phyloP scores from a whole-genome alignment of 169 alveolate species.

The Cryptosporidium viatorum region DNA sequence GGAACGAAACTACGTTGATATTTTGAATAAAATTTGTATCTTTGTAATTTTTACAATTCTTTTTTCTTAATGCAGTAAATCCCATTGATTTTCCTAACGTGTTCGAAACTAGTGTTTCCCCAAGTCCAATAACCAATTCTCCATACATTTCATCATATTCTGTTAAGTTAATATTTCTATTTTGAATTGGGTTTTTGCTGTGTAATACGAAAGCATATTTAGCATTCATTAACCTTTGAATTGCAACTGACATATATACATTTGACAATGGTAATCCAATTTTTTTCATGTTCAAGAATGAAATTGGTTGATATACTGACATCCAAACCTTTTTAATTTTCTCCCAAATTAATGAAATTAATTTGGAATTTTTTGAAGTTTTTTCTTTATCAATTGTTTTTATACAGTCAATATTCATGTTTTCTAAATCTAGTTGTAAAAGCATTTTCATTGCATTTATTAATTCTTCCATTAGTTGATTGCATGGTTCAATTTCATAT shows the following conservation, averaged over 20 bases:
- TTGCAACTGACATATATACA: conserved; percentile 83
- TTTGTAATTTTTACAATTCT: conserved; percentile 41
- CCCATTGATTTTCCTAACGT: conserved; percentile 89
- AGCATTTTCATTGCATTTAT: conserved; percentile 72
- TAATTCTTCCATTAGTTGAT: conserved; percentile 72
- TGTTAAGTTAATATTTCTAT: conserved; percentile 53
- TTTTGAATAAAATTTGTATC: conserved; percentile 16
- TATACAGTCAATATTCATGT: neutral
- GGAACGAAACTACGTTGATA: conserved; percentile 79
- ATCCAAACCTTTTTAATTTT: conserved; percentile 87
- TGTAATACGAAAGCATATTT: conserved; percentile 92
- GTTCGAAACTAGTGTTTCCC: conserved; percentile 84
- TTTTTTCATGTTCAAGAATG: conserved; percentile 83
- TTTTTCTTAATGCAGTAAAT: conserved; percentile 81
- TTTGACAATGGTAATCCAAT: conserved; percentile 80
- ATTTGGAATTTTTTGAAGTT: neutral
- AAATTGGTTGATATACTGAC: conserved; percentile 84
- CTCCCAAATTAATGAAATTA: conserved; percentile 65
- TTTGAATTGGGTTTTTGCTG: conserved; percentile 86
- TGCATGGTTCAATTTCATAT: conserved; percentile 75
- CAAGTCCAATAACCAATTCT: conserved; percentile 88
- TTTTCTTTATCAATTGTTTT: neutral
- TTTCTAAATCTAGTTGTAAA: neutral
- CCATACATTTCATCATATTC: conserved; percentile 87
- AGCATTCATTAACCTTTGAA: conserved; percentile 89